phyloP scores from a whole-genome alignment of 139 green algal species.

The Deuterostichococcus epilithicus region DNA sequence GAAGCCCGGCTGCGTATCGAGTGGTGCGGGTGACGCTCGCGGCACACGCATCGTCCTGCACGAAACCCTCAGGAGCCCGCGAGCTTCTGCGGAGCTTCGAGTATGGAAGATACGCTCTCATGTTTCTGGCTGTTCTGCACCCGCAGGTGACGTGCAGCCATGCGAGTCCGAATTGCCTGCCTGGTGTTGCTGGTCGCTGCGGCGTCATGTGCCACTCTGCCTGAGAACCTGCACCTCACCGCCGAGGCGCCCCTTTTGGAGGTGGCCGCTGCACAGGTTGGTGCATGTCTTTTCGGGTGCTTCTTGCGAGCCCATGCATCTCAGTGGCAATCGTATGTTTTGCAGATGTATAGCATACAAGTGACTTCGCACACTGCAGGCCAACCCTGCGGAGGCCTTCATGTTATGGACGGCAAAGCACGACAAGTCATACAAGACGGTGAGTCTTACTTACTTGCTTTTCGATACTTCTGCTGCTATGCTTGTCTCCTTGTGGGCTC shows the following conservation, averaged over 20 bases:
- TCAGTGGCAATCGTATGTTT: not conserved
- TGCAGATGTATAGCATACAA: not conserved
- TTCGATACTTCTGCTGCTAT: not conserved
- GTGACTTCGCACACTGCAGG: constrained; percentile 14
- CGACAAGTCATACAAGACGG: constrained; percentile 15
- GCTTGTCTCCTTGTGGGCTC: not conserved
- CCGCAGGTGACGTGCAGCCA: no score
- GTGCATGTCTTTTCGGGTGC: no score
- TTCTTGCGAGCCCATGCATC: not conserved
- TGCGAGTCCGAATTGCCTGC: no score
- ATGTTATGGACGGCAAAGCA: constrained; percentile 12
- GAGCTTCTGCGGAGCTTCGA: no score
- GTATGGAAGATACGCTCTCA: no score
- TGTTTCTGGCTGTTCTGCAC: no score
- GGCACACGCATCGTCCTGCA: no score
- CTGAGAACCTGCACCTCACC: not conserved
- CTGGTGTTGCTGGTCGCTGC: not conserved
- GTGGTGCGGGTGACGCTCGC: no score
- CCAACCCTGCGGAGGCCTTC: constrained; percentile 25
- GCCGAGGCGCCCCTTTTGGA: not conserved
- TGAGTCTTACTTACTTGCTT: not conserved
- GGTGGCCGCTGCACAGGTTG: not conserved
- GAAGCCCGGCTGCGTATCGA: no score
- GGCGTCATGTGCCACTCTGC: not conserved
- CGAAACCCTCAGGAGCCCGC: no score